These are phyloP conservation scores for Suhomyces maxii DNA, from an alignment of 1,139 yeast genomes.

Conservation along the genomic window DNA sequence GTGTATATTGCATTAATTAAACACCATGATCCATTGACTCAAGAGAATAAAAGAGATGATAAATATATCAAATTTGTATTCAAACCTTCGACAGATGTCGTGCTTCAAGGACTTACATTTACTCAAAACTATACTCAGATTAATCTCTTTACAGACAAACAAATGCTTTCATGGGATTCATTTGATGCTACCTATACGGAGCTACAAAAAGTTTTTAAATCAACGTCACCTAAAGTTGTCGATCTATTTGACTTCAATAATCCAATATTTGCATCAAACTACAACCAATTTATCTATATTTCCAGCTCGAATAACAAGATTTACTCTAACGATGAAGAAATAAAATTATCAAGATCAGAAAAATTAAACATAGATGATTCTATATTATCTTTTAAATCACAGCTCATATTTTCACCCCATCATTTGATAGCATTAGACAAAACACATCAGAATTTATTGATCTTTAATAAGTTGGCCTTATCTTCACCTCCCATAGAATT, in stretches of 20 bases:
- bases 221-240: conserved; percentile 18
- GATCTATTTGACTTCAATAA: conserved; percentile 10
- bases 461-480: conserved; percentile 15
- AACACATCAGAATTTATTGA: conserved; percentile 9
- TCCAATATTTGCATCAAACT: conserved; percentile 15
- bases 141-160: conserved; percentile 31
- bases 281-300: conserved; percentile 18
- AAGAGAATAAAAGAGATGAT: conserved; percentile 39
- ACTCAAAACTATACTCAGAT: conserved; percentile 28
- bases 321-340: conserved; percentile 30
- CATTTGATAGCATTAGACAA: conserved; percentile 12
- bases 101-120: conserved; percentile 22
- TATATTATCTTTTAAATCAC: conserved; percentile 1
- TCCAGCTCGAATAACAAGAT: conserved; percentile 19
- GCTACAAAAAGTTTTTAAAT: conserved; percentile 30
- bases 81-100: conserved; percentile 16
- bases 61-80: conserved; percentile 33
- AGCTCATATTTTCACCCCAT: conserved; percentile 13
- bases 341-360: conserved; percentile 22
- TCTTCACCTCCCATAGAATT: conserved; percentile 5
- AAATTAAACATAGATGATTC: conserved; percentile 11
- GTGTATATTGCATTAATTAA: conserved; percentile 32
- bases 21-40: conserved; percentile 20
- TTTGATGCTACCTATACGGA: conserved; percentile 34
- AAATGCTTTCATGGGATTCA: conserved; percentile 35